Percentiles rank a stretch among this genome's conserved stretches.
phyloP scores from a whole-genome alignment of 2,329 filamentous ascomycete species.

The Ceratocystis ficicola region DNA sequence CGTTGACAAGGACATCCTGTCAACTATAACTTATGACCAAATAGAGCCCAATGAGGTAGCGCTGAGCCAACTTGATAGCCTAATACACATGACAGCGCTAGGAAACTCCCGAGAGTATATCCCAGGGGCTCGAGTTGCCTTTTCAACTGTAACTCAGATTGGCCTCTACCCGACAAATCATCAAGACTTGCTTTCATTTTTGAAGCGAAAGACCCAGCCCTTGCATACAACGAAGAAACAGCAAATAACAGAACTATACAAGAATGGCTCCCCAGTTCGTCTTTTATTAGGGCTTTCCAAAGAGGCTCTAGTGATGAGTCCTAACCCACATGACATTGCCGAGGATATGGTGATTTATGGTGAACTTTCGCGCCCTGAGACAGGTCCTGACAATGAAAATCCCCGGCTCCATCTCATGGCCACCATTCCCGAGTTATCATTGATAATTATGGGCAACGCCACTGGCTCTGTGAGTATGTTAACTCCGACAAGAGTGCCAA shows the following conservation, averaged over 20 bases:
- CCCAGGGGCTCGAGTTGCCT: neutral
- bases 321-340: neutral
- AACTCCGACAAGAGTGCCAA: constrained; percentile 33
- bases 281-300: neutral
- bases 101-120: neutral
- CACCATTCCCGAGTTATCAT: constrained; percentile 56
- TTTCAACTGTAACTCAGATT: neutral
- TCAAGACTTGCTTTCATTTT: neutral
- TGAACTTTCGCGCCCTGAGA: neutral
- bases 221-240: neutral
- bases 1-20: neutral
- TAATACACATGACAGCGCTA: neutral
- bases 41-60: neutral
- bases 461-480: constrained; percentile 53
- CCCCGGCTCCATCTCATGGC: neutral
- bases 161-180: neutral
- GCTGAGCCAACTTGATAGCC: neutral
- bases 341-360: neutral
- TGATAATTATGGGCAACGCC: constrained; percentile 56
- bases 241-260: neutral
- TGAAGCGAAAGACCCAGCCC: neutral
- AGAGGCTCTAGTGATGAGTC: neutral
- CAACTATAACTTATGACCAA: neutral
- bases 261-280: neutral
- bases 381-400: too few relatives aligned